Evolutionary conservation across 257 asterid species (phyloP).

Genomic region (Lavandula angustifolia): DNA sequence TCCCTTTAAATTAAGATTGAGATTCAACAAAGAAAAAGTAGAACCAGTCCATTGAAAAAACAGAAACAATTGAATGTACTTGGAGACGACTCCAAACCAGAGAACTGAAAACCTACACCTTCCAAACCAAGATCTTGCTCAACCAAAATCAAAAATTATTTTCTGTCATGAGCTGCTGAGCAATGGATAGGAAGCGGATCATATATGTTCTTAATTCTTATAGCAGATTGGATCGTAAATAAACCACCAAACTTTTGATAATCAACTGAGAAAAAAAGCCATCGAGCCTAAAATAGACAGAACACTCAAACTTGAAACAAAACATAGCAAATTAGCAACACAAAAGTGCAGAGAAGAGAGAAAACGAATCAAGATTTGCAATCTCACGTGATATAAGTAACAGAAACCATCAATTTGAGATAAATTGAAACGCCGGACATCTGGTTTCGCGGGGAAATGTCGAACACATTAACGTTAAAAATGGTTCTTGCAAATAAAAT

Average conservation of each 20-base stretch:
- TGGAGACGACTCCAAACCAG: neutral
- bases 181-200: neutral
- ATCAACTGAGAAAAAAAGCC: neutral
- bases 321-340: neutral
- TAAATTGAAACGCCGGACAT: neutral
- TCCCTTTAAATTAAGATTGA: too few species aligned
- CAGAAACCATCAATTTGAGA: neutral
- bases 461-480: neutral
- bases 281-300: slow-evolving; percentile 4
- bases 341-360: neutral
- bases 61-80: too few species aligned
- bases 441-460: neutral
- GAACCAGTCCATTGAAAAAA: too few species aligned
- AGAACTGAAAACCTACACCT: slow-evolving; percentile 7
- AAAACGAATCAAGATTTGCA: neutral
- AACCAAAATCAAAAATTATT: neutral
- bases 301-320: neutral
- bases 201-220: slow-evolving; percentile 8
- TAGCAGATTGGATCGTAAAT: too few species aligned
- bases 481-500: neutral
- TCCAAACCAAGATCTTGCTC: neutral
- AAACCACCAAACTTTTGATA: neutral
- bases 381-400: neutral
- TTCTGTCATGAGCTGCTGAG: too few species aligned
- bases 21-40: too few species aligned